Percentiles rank a stretch among this genome's conserved stretches.
Evolutionary conservation across 148 eudicot genomes (phyloP).

Genomic region (Mesembryanthemum crystallinum): DNA sequence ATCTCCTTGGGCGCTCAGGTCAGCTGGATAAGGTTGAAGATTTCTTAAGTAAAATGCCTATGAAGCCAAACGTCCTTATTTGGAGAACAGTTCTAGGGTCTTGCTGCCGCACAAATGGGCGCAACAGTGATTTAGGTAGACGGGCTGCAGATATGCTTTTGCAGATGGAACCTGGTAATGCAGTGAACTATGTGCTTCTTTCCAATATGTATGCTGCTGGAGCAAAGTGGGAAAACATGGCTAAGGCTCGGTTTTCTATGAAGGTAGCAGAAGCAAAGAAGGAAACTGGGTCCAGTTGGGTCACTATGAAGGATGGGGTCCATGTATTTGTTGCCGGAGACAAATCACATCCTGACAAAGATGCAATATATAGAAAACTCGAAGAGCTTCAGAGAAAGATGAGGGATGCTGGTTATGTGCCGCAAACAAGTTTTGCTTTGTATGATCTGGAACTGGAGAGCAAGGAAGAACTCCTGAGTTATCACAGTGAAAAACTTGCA

Average conservation of each 20-base stretch:
- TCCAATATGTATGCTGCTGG: constrained; percentile 80
- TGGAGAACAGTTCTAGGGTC: constrained; percentile 85
- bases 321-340: constrained; percentile 80
- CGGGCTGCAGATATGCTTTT: constrained; percentile 67
- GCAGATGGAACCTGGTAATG: constrained; percentile 70
- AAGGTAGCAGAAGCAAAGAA: constrained; percentile 48
- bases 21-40: constrained; percentile 58
- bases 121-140: constrained; percentile 47
- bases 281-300: constrained; percentile 91
- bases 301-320: constrained; percentile 65
- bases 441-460: constrained; percentile 73
- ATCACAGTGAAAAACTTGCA: constrained; percentile 83
- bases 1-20: constrained; percentile 76
- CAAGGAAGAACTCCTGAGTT: constrained; percentile 67
- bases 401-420: constrained; percentile 64
- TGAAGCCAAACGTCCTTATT: constrained; percentile 54
- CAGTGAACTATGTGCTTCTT: constrained; percentile 64
- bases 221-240: constrained; percentile 65
- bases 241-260: constrained; percentile 54
- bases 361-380: constrained; percentile 56
- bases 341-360: constrained; percentile 55
- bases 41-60: constrained; percentile 64
- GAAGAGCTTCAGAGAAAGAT: constrained; percentile 50
- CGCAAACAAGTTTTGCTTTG: constrained; percentile 51
- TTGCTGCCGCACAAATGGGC: constrained; percentile 50